Evolutionary conservation across 2,329 filamentous ascomycete species (phyloP).

Genomic region (Ophiostoma novo-ulmi): DNA sequence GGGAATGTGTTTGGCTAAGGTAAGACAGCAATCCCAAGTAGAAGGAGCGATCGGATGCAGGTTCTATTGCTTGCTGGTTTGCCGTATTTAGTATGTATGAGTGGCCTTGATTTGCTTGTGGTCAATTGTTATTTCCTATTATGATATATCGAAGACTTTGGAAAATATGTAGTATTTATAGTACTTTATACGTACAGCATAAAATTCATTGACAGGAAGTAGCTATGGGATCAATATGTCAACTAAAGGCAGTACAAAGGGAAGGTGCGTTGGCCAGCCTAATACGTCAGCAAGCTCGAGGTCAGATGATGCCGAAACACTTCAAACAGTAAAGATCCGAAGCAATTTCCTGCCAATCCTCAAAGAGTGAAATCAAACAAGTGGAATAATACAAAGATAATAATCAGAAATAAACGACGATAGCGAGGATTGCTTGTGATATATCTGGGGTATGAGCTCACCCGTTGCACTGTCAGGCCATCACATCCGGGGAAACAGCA

Average conservation of each 20-base stretch:
- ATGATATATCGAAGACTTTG: background rate
- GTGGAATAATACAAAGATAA: background rate
- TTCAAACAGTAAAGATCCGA: background rate
- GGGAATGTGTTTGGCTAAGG: conserved; percentile 8
- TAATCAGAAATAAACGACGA: background rate
- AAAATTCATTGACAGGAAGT: background rate
- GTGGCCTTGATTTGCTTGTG: background rate
- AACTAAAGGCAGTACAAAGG: background rate
- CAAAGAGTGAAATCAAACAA: background rate
- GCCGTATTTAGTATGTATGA: background rate
- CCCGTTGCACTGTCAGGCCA: background rate
- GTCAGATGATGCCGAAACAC: background rate
- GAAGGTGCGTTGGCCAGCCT: background rate
- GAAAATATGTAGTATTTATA: background rate
- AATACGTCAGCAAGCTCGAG: background rate
- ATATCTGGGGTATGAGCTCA: background rate
- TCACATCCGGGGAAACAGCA: conserved; percentile 12
- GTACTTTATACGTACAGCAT: too few relatives aligned
- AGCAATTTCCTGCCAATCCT: background rate
- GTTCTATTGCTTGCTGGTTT: background rate
- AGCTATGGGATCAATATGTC: background rate
- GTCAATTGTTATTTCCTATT: background rate
- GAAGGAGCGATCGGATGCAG: background rate
- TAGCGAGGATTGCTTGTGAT: background rate
- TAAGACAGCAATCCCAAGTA: background rate